phyloP scores from a whole-genome alignment of 495 filamentous ascomycete genomes.

The Aspergillus panamensis region DNA sequence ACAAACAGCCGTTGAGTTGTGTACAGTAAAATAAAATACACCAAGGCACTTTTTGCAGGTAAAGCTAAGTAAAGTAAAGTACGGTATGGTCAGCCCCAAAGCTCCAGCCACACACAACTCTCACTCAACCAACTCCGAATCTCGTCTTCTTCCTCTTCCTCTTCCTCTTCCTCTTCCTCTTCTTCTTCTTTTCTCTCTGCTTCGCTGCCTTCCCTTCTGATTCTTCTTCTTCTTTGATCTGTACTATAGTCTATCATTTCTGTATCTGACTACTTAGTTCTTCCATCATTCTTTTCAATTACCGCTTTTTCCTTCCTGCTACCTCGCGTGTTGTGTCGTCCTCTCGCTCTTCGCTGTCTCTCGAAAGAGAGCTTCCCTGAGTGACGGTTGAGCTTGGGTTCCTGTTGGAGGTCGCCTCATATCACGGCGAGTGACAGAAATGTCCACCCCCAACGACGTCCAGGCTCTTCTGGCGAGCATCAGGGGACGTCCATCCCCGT shows the following conservation, averaged over 20 bases:
- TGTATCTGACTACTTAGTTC: constrained; percentile 8
- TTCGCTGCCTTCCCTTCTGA: constrained; percentile 23
- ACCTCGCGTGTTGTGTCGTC: constrained; percentile 9
- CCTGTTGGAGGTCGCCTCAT: constrained; percentile 31
- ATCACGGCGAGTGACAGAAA: constrained; percentile 45
- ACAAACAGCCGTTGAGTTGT: no score
- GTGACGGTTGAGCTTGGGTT: constrained; percentile 29
- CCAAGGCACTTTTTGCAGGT: not conserved
- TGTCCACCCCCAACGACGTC: constrained; percentile 50
- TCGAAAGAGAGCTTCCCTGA: constrained; percentile 40
- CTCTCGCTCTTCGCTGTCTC: constrained; percentile 23
- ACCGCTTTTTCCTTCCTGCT: constrained; percentile 9
- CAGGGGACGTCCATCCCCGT: constrained; percentile 40
- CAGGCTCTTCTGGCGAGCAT: constrained; percentile 49
- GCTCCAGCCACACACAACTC: constrained; percentile 17
- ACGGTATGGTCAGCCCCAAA: constrained; percentile 3
- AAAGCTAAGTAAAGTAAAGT: not conserved
- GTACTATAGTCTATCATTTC: constrained; percentile 26
- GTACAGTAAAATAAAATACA: no score
- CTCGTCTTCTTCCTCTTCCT: constrained; percentile 11
- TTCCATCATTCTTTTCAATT: constrained; percentile 12
- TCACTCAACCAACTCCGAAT: not conserved
- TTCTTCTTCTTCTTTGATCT: constrained; percentile 24
- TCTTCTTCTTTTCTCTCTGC: constrained; percentile 13
- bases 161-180: constrained; percentile 13